Evolutionary conservation across 768 basidiomycete species (phyloP).

Genomic region (Candolleomyces efflorescens): DNA sequence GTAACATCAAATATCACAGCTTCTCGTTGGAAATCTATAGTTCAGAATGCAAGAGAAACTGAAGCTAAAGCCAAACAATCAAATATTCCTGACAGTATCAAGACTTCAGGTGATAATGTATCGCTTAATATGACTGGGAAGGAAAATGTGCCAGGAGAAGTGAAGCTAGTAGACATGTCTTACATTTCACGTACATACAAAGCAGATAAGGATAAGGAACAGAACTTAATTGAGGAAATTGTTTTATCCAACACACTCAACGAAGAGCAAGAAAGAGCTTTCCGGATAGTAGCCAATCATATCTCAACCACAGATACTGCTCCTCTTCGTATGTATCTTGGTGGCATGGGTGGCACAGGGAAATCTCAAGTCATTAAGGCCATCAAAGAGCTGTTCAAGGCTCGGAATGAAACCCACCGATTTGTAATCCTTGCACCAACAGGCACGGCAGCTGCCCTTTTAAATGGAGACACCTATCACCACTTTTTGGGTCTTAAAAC

Average conservation of each 20-base stretch:
- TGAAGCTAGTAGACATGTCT: no score
- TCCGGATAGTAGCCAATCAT: slow-evolving; percentile 20
- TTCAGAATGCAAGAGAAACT: no score
- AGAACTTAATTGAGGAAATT: not conserved
- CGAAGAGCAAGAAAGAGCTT: slow-evolving; percentile 20
- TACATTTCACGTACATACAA: not conserved
- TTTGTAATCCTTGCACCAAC: not conserved
- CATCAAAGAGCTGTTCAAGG: not conserved
- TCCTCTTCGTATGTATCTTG: not conserved
- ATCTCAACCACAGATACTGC: no score
- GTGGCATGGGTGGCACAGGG: slow-evolving; percentile 5
- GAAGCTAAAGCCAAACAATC: no score
- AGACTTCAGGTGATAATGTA: no score
- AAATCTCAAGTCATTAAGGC: slow-evolving; percentile 1
- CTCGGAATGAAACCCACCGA: not conserved
- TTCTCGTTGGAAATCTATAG: no score
- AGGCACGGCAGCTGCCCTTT: not conserved
- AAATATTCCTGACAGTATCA: no score
- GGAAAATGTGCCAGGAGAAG: no score
- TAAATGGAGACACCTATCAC: slow-evolving; percentile 17
- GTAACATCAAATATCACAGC: no score
- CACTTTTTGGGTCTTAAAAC: slow-evolving; percentile 27
- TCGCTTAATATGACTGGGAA: no score
- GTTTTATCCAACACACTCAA: slow-evolving; percentile 10
- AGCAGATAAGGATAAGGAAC: not conserved